Base-by-base conservation (phyloP, 1,139 yeast genomes). In the Hemisphaericaspora lyxosophila region DNA sequence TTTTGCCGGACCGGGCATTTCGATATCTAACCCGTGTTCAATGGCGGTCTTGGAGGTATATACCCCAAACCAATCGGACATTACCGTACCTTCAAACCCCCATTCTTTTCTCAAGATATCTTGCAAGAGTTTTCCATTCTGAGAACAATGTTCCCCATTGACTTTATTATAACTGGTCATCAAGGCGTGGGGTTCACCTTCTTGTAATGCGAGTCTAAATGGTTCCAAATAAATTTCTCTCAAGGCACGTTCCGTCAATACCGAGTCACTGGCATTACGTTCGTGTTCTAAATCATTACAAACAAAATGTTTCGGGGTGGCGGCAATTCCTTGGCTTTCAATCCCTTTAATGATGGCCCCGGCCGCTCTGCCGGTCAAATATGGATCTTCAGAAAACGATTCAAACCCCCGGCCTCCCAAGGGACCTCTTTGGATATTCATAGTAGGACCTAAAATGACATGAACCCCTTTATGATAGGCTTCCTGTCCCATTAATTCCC, bases 11-110 rank as follows among this genome's bases (percentile, higher is more conserved):
- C 85, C 85, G 1, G 85, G 85, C 82, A 79, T 79, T 54, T 80
- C 85, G 45, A 80, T 57, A 49, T 78, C 81, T 41, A 79, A 57
- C 7, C 85, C 85, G 35, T 73, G 73, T 38, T 69, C 67, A 41
- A 79, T 53, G 6, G 81, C 60, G 16, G 64, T 66, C 39, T 66
- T 67, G 23, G 66, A 57, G 20, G 80, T 64, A 50, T 75, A 78
- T 7, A 70, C 65, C 31, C 85, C 85, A 53, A 51, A 74, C 85
- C 85, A 80, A 56, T 80, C 85, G 26, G 80, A 72, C 78, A 80
- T 78, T 25, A 73, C 58, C 38, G 71, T 54, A 14, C 85, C 85
- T 22, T 70, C 62, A 71, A 74, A 80, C 5, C 48, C 47, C 59
- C 59, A 56, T 41, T 56, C 61, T 18, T 46, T 43, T 19, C 52